Evolutionary conservation across 306 rosid genomes (phyloP).

Genomic region (Carpinus viminea): DNA sequence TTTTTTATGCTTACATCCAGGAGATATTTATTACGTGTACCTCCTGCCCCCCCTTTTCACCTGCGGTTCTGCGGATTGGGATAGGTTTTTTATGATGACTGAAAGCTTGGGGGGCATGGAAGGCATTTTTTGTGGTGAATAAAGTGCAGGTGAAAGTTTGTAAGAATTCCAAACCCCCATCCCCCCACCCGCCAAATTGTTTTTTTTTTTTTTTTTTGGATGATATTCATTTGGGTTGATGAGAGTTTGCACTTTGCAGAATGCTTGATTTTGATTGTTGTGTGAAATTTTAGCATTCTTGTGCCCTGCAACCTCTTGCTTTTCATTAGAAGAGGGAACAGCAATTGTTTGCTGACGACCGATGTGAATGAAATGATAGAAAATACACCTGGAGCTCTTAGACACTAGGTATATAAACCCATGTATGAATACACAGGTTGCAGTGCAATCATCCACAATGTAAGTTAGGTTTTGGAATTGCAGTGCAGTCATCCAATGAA

Average conservation of each 20-base stretch:
- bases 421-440: background rate
- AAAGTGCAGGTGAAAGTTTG: conserved; percentile 77
- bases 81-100: conserved; percentile 50
- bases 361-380: background rate
- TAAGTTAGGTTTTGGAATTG: background rate
- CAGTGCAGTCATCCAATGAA: background rate
- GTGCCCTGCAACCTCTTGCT: conserved; percentile 3
- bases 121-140: conserved; percentile 77
- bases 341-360: background rate
- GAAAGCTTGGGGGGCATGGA: conserved; percentile 48
- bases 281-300: background rate
- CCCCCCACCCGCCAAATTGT: background rate
- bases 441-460: background rate
- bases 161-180: conserved; percentile 15
- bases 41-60: conserved; percentile 68
- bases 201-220: conserved; percentile 18
- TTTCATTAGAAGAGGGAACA: background rate
- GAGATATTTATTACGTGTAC: conserved; percentile 53
- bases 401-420: background rate
- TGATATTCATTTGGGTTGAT: conserved; percentile 13
- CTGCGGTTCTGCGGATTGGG: conserved; percentile 56
- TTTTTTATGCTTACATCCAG: conserved; percentile 32
- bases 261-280: background rate
- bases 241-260: conserved; percentile 2
- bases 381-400: background rate